These are phyloP conservation scores for Alternaria rosae DNA, from an alignment of 2,329 filamentous ascomycete genomes.

Conservation along the genomic window DNA sequence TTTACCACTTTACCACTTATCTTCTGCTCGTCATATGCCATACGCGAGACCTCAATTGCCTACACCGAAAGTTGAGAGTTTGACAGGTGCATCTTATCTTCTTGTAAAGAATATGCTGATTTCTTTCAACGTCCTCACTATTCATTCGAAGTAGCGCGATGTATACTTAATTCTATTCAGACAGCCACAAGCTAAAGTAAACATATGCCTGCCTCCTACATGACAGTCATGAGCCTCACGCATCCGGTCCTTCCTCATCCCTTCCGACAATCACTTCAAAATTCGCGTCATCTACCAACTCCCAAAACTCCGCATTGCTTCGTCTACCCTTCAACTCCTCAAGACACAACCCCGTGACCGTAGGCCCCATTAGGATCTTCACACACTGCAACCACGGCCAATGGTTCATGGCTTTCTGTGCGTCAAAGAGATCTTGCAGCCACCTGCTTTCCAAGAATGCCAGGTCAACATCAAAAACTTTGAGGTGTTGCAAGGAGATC, in stretches of 20 bases:
- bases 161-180: background rate
- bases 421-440: conserved; percentile 14
- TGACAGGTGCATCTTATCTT: background rate
- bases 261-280: background rate
- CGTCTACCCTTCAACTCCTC: background rate
- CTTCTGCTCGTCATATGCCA: background rate
- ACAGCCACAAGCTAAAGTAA: no score
- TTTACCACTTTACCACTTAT: background rate
- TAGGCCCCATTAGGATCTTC: conserved; percentile 12
- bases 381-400: conserved; percentile 11
- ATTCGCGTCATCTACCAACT: background rate
- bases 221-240: background rate
- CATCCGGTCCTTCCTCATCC: background rate
- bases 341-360: background rate
- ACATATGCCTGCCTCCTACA: background rate
- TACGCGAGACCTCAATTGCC: background rate
- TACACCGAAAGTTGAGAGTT: background rate
- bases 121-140: background rate
- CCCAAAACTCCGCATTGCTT: background rate
- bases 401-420: background rate
- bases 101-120: background rate
- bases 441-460: conserved; percentile 9
- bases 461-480: conserved; percentile 18
- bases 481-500: conserved; percentile 10
- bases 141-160: background rate